phyloP scores from a whole-genome alignment of 108 stramenopile genomes.

The Licmophora abbreviata region DNA sequence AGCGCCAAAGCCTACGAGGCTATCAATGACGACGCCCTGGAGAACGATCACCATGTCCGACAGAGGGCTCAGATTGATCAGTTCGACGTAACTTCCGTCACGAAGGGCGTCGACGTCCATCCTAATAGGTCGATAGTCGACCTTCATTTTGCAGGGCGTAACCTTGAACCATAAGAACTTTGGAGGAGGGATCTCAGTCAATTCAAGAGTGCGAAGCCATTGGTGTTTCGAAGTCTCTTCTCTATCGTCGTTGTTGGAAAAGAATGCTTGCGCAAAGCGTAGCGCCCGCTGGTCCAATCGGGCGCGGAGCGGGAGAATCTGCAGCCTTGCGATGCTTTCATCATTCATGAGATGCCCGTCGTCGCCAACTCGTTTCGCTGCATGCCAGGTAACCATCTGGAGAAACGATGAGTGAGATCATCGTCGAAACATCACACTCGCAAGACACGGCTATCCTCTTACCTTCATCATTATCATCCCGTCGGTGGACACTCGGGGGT shows the following conservation, averaged over 20 bases:
- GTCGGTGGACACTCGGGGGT: constrained; percentile 67
- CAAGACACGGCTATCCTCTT: constrained; percentile 1
- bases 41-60: constrained; percentile 73
- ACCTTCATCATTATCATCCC: constrained; percentile 73
- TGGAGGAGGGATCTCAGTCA: constrained; percentile 35
- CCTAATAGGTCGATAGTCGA: constrained; percentile 69
- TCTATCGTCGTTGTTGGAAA: constrained; percentile 18
- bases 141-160: constrained; percentile 72
- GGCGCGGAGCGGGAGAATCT: constrained; percentile 72
- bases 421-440: not conserved
- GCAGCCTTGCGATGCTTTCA: constrained; percentile 54
- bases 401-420: not conserved
- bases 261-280: constrained; percentile 59
- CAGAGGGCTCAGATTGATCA: constrained; percentile 76
- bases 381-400: constrained; percentile 75
- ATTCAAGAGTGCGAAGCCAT: constrained; percentile 11
- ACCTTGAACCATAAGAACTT: constrained; percentile 53
- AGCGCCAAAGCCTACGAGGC: constrained; percentile 61
- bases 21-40: constrained; percentile 40
- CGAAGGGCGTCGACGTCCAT: constrained; percentile 59
- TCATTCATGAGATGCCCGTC: constrained; percentile 66
- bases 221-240: too few species aligned
- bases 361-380: constrained; percentile 33
- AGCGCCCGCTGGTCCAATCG: constrained; percentile 67
- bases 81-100: constrained; percentile 68